These are phyloP conservation scores for Sinapis alba DNA, from an alignment of 441 rosid species.

Conservation along the genomic window DNA sequence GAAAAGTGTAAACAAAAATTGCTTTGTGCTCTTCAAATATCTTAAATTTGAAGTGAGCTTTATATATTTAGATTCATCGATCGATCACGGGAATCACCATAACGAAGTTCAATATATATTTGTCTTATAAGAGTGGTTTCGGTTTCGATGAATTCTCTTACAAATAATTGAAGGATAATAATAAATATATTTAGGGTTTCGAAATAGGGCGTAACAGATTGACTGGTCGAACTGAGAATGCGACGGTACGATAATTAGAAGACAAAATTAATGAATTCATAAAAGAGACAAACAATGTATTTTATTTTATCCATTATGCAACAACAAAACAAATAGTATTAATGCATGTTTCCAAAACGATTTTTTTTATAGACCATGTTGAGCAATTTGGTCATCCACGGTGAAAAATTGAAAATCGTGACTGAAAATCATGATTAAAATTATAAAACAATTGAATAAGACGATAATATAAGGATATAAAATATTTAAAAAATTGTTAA, in stretches of 20 bases:
- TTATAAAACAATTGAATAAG: too few relatives aligned
- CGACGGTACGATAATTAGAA: slow-evolving; percentile 25
- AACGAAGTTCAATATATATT: background rate
- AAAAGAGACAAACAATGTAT: slow-evolving; percentile 20
- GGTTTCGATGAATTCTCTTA: background rate
- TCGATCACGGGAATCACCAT: background rate
- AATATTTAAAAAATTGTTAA: too few relatives aligned
- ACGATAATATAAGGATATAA: too few relatives aligned
- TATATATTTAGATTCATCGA: background rate
- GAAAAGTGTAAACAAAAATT: background rate
- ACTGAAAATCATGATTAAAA: too few relatives aligned
- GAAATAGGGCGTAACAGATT: slow-evolving; percentile 20
- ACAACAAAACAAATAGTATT: slow-evolving; percentile 25
- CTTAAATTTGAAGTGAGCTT: background rate
- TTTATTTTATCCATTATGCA: slow-evolving; percentile 20
- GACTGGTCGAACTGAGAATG: slow-evolving; percentile 15
- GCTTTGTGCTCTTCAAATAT: background rate
- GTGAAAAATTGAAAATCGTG: too few relatives aligned
- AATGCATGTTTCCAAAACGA: slow-evolving; percentile 23
- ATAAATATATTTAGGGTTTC: background rate
- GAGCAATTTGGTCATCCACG: background rate
- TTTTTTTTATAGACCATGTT: slow-evolving; percentile 7
- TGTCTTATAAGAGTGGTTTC: background rate
- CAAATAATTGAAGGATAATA: background rate
- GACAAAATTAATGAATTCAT: slow-evolving; percentile 33